Evolutionary conservation across 495 filamentous ascomycete genomes (phyloP).

Genomic region (Talaromyces borbonicus): DNA sequence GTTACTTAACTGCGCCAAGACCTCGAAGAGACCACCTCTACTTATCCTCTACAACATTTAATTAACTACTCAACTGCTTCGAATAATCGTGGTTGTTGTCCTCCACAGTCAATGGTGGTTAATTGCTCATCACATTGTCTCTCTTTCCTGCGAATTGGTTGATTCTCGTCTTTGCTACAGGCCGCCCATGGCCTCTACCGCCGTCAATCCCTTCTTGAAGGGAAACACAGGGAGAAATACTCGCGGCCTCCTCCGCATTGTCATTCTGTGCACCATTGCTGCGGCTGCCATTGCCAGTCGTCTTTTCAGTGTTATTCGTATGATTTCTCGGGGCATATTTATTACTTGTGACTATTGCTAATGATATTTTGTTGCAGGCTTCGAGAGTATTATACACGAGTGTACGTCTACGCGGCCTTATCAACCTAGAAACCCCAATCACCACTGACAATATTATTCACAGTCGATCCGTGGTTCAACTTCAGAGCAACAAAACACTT

Average conservation of each 20-base stretch:
- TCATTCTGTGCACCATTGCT: conserved; percentile 89
- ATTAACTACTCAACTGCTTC: conserved; percentile 23
- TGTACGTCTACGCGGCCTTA: conserved; percentile 51
- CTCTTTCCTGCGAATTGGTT: conserved; percentile 14
- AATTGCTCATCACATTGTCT: background rate
- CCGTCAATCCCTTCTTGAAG: conserved; percentile 50
- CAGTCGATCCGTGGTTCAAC: conserved; percentile 99
- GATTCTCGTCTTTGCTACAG: conserved; percentile 24
- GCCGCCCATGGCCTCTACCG: conserved; percentile 46
- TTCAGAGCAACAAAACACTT: conserved; percentile 98
- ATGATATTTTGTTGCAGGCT: conserved; percentile 50
- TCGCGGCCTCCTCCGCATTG: conserved; percentile 75
- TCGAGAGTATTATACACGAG: conserved; percentile 99
- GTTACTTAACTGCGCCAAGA: conserved; percentile 26
- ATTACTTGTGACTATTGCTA: conserved; percentile 11
- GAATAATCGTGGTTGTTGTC: too few species aligned
- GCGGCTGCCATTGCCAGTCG: conserved; percentile 88
- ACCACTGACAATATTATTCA: conserved; percentile 14
- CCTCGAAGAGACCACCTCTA: conserved; percentile 33
- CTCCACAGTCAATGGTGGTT: background rate
- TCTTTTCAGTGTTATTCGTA: conserved; percentile 96
- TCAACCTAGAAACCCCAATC: conserved; percentile 4
- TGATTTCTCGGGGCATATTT: conserved; percentile 23
- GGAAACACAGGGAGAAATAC: conserved; percentile 63
- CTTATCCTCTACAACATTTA: conserved; percentile 12